Evolutionary conservation across 2,329 filamentous ascomycete genomes (phyloP).

Genomic region (Tricladium varicosporioides): DNA sequence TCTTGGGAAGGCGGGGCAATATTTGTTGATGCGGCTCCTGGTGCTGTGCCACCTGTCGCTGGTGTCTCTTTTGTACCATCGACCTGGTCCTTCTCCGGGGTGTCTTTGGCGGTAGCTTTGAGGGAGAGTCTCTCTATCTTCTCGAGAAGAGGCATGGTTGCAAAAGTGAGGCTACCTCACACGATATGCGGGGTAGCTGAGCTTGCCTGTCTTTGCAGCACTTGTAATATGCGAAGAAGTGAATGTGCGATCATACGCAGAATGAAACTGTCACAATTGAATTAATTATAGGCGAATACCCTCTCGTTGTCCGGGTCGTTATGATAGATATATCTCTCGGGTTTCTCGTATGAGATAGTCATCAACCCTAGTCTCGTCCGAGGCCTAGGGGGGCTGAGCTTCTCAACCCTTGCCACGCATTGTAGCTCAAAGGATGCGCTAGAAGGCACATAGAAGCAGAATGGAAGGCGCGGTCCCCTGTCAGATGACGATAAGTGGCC

Average conservation of each 20-base stretch:
- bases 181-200: too few relatives aligned
- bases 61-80: background rate
- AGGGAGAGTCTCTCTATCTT: conserved; percentile 15
- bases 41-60: background rate
- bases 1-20: background rate
- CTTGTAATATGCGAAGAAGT: too few relatives aligned
- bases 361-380: background rate
- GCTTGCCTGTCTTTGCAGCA: too few relatives aligned
- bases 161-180: too few relatives aligned
- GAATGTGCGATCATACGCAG: too few relatives aligned
- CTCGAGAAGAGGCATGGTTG: conserved; percentile 18
- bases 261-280: too few relatives aligned
- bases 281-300: too few relatives aligned
- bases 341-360: too few relatives aligned
- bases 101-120: background rate
- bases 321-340: too few relatives aligned
- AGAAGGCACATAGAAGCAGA: conserved; percentile 14
- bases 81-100: too few relatives aligned
- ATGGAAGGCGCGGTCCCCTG: conserved; percentile 4
- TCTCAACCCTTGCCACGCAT: background rate
- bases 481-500: too few relatives aligned
- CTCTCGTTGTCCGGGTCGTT: too few relatives aligned
- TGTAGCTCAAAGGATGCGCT: conserved; percentile 2
- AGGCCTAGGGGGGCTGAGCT: conserved; percentile 1
- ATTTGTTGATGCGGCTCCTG: background rate